phyloP scores from a whole-genome alignment of 371 early-diverging fungal genomes.

The Pancytospora philotis region DNA sequence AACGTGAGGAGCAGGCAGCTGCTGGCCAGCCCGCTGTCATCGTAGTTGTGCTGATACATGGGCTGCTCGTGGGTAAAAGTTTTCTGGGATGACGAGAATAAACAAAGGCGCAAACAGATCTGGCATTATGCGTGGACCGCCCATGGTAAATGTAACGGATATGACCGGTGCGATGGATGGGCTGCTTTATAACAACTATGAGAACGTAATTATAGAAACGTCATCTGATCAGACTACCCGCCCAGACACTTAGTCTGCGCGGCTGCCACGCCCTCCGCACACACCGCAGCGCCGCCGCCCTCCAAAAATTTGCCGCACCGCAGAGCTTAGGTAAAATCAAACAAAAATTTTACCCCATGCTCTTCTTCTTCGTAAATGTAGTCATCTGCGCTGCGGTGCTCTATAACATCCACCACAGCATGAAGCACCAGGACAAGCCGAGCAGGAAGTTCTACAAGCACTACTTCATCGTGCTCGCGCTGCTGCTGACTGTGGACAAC shows the following conservation, averaged over 20 bases:
- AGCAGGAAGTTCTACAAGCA: constrained; percentile 27
- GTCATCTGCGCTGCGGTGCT: constrained; percentile 21
- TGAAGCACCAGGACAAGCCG: constrained; percentile 30
- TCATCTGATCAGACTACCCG: too few relatives aligned
- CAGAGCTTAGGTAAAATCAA: not conserved
- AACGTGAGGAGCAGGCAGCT: constrained; percentile 48
- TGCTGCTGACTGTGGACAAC: constrained; percentile 45
- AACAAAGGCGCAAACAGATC: too few relatives aligned
- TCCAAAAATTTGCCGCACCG: too few relatives aligned
- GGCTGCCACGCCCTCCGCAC: too few relatives aligned
- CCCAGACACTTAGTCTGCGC: too few relatives aligned
- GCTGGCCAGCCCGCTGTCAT: constrained; percentile 53
- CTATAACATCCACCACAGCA: constrained; percentile 37
- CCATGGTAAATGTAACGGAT: too few relatives aligned
- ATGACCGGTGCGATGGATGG: too few relatives aligned
- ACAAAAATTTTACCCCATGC: constrained; percentile 35
- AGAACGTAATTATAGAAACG: too few relatives aligned
- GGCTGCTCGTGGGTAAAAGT: constrained; percentile 1
- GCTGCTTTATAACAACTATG: too few relatives aligned
- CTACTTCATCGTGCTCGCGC: constrained; percentile 41
- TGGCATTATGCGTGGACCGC: too few relatives aligned
- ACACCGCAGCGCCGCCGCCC: too few relatives aligned
- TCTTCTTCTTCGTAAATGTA: constrained; percentile 28
- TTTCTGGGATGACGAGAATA: too few relatives aligned
- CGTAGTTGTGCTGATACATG: constrained; percentile 53